Percentiles rank a stretch among this genome's conserved stretches.
These are phyloP conservation scores for Cordyceps militaris DNA, from an alignment of 2,329 filamentous ascomycete species.

Conservation along the genomic window DNA sequence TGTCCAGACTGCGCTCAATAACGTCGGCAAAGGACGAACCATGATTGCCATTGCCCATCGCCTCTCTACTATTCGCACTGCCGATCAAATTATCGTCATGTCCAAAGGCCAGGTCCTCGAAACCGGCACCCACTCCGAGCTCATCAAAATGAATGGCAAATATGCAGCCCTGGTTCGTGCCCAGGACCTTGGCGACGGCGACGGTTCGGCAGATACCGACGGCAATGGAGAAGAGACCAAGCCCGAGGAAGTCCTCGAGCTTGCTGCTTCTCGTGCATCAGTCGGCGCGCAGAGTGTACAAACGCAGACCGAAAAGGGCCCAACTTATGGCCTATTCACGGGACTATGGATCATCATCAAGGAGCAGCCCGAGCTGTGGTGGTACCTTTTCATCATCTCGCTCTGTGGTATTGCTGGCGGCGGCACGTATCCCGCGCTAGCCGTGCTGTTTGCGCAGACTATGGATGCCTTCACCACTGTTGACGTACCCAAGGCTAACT, in stretches of 20 bases:
- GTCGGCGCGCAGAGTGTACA: constrained; percentile 14
- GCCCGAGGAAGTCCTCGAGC: constrained; percentile 21
- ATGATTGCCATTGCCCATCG: constrained; percentile 60
- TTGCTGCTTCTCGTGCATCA: constrained; percentile 17
- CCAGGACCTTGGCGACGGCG: constrained; percentile 30
- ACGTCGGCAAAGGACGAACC: constrained; percentile 48
- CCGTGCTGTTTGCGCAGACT: constrained; percentile 33
- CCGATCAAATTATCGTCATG: constrained; percentile 61
- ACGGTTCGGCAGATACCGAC: constrained; percentile 14
- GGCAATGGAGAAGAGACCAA: constrained; percentile 20
- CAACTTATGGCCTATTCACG: constrained; percentile 21
- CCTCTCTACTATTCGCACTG: constrained; percentile 51
- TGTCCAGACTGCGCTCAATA: constrained; percentile 50
- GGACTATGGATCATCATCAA: constrained; percentile 24
- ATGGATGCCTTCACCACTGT: constrained; percentile 31
- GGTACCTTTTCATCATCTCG: constrained; percentile 16
- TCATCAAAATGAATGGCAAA: constrained; percentile 40
- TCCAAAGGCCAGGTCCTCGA: constrained; percentile 52
- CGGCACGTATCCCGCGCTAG: constrained; percentile 33
- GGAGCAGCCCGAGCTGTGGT: constrained; percentile 25
- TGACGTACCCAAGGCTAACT: constrained; percentile 35
- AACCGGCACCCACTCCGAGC: constrained; percentile 52
- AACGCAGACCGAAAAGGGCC: constrained; percentile 10
- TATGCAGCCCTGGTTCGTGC: constrained; percentile 45
- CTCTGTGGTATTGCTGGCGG: constrained; percentile 24